Percentiles rank a stretch among this genome's conserved stretches.
Evolutionary conservation across 1,139 yeast species (phyloP).

Genomic region (Yamadazyma kanchanaburiensis): DNA sequence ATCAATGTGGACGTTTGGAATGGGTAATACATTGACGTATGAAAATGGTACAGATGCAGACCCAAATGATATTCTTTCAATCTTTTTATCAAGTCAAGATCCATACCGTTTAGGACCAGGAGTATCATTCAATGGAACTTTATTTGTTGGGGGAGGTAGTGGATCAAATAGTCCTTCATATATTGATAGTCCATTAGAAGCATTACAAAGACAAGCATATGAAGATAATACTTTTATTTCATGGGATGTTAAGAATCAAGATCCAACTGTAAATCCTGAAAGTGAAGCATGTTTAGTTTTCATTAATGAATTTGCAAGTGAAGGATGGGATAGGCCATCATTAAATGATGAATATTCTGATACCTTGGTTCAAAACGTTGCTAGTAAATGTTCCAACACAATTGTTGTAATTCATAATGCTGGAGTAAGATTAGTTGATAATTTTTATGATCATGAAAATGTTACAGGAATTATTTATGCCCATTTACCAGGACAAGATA

Average conservation of each 20-base stretch:
- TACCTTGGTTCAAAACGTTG: constrained; percentile 44
- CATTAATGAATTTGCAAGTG: constrained; percentile 49
- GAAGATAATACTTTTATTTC: constrained; percentile 40
- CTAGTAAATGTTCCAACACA: constrained; percentile 48
- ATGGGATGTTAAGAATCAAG: constrained; percentile 41
- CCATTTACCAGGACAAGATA: constrained; percentile 57
- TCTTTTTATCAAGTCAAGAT: constrained; percentile 1
- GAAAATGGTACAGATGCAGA: constrained; percentile 2
- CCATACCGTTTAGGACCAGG: constrained; percentile 1
- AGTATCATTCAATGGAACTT: constrained; percentile 1
- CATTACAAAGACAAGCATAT: constrained; percentile 16
- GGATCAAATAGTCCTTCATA: constrained; percentile 7
- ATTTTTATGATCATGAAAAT: constrained; percentile 55
- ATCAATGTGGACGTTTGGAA: neutral
- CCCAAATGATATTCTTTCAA: neutral
- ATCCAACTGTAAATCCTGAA: constrained; percentile 43
- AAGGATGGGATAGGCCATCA: constrained; percentile 57
- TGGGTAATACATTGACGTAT: neutral
- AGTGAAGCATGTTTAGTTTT: constrained; percentile 53
- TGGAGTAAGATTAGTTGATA: constrained; percentile 54
- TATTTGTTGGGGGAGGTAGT: constrained; percentile 7
- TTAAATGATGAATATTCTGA: constrained; percentile 58
- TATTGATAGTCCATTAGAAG: constrained; percentile 8
- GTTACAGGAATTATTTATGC: constrained; percentile 54
- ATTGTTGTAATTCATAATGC: constrained; percentile 22